Base-by-base conservation (phyloP, 2,329 filamentous ascomycete genomes). In the Pyrenophora seminiperda region DNA sequence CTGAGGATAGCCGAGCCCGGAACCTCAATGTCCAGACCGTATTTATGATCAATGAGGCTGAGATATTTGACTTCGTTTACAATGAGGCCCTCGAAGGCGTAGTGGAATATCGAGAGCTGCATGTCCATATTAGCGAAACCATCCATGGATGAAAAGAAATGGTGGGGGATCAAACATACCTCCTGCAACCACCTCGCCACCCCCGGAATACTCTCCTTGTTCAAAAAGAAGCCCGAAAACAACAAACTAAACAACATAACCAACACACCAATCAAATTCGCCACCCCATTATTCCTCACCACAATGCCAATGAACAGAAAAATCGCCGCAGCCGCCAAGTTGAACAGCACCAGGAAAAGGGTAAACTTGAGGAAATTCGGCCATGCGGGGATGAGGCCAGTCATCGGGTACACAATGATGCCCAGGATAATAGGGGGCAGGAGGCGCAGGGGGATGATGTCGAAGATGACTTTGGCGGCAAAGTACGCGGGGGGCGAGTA, bases 191-290 rank as follows among this genome's bases (percentile, higher is more conserved):
- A 99, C 55, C 91, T 75, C 2, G 93, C 89, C 2, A 90, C 84
- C 41, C 83, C 80, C 1, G 94, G 94, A 44, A 97, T 97, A 22
- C 90, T 91, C 71, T 97, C 87, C 70, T 96, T 91, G 73, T 99
- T 99, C 54, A 99, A 83, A 49, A 99, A 80, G 51, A 99, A 85
- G 49, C 94, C 94, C 1, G 92, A 93, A 73, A 99, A 97, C 7
- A 99, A 82, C 54, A 99, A 77, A 70, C 90, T 96, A 80, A 99
- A 99, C 7, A 99, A 81, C 94, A 99, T 99, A 41, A 97, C 91
- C 63, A 99, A 76, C 63, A 92, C 95, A 45, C 93, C 94, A 52
- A 99, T 89, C 56, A 99, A 74, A 73, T 95, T 97, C 41, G 94
- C 94, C 2, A 99, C 91, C 30, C 91, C 89, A 24, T 84, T 84